These are phyloP conservation scores for Crocinoboletus sp. DNA, from an alignment of 1,284 basidiomycete genomes.

Conservation along the genomic window DNA sequence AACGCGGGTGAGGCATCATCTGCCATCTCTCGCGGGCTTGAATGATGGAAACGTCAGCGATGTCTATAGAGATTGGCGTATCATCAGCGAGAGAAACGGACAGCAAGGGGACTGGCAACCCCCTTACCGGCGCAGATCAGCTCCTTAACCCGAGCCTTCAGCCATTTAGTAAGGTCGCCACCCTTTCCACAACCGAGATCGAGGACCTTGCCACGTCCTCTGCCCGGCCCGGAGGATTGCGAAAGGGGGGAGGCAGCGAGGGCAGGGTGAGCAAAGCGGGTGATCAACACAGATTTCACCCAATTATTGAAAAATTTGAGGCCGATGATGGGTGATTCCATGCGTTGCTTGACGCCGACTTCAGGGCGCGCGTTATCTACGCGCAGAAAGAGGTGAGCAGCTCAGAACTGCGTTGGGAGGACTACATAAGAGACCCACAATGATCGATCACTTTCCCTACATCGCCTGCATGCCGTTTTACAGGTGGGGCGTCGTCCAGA, in stretches of 20 bases:
- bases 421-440: slow-evolving; percentile 44
- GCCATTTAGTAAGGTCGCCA: slow-evolving; percentile 96
- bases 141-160: slow-evolving; percentile 77
- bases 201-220: slow-evolving; percentile 69
- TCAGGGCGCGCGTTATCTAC: slow-evolving; percentile 92
- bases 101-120: not conserved
- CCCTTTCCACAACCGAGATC: slow-evolving; percentile 99
- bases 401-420: not conserved
- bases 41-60: slow-evolving; percentile 86
- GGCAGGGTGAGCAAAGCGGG: slow-evolving; percentile 72
- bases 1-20: slow-evolving; percentile 48
- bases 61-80: slow-evolving; percentile 54
- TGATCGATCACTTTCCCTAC: slow-evolving; percentile 67
- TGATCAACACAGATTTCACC: slow-evolving; percentile 95
- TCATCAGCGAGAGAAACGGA: slow-evolving; percentile 7
- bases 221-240: slow-evolving; percentile 32
- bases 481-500: slow-evolving; percentile 38
- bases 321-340: slow-evolving; percentile 93
- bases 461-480: slow-evolving; percentile 57
- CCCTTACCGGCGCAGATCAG: slow-evolving; percentile 79
- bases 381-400: slow-evolving; percentile 1
- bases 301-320: slow-evolving; percentile 99
- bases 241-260: slow-evolving; percentile 38
- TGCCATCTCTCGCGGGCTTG: slow-evolving; percentile 77
- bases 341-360: slow-evolving; percentile 79